phyloP scores from a whole-genome alignment of 352 stramenopile species.

The Phytophthora vignae region DNA sequence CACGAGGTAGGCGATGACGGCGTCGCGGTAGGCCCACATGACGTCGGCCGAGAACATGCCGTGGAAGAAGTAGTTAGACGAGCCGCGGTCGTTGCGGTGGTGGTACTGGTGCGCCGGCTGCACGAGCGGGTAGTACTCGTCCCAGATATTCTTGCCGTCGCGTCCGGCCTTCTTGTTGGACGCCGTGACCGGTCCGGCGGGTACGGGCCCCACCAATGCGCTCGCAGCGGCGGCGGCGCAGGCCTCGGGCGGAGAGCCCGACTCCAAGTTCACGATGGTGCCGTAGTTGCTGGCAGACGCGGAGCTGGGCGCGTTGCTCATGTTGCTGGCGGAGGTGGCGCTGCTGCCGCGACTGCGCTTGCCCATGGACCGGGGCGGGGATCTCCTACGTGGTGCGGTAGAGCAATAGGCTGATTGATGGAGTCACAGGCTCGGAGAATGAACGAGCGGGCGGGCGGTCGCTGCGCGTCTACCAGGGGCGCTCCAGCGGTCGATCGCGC shows the following conservation, averaged over 20 bases:
- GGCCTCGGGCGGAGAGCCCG: slow-evolving; percentile 19
- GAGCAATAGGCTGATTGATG: slow-evolving; percentile 24
- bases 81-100: slow-evolving; percentile 71
- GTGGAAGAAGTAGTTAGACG: slow-evolving; percentile 90
- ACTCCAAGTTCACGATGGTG: slow-evolving; percentile 46
- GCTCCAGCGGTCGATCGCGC: neutral
- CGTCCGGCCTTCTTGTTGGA: slow-evolving; percentile 28
- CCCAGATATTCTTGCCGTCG: slow-evolving; percentile 78
- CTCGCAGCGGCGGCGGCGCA: slow-evolving; percentile 19
- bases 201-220: slow-evolving; percentile 36
- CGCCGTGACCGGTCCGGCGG: slow-evolving; percentile 11
- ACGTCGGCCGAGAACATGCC: slow-evolving; percentile 90
- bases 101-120: slow-evolving; percentile 86
- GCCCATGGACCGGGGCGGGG: slow-evolving; percentile 31
- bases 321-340: slow-evolving; percentile 32
- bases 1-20: slow-evolving; percentile 83
- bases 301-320: slow-evolving; percentile 30
- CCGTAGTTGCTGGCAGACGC: slow-evolving; percentile 42
- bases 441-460: slow-evolving; percentile 13
- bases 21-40: slow-evolving; percentile 84
- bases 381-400: neutral
- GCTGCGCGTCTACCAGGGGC: slow-evolving; percentile 9
- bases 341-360: slow-evolving; percentile 48
- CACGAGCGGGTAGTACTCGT: slow-evolving; percentile 90
- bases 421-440: slow-evolving; percentile 6